phyloP scores from a whole-genome alignment of 2,329 filamentous ascomycete genomes.

The Chaetomium globosum region DNA sequence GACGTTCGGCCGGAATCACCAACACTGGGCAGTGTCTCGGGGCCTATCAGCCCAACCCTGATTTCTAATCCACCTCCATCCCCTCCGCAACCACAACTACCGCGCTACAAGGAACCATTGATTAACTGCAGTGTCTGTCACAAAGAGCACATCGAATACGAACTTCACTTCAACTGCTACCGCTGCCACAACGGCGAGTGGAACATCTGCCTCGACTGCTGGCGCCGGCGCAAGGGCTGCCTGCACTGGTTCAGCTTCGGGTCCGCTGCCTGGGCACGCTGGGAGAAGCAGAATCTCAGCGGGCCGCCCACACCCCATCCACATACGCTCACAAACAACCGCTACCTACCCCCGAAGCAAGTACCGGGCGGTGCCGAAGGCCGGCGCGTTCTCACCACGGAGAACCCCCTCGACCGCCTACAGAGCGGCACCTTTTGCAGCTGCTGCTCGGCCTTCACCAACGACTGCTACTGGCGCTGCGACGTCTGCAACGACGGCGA shows the following conservation, averaged over 20 bases:
- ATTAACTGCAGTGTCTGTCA: conserved; percentile 73
- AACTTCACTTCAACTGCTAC: conserved; percentile 80
- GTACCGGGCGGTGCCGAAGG: conserved; percentile 57
- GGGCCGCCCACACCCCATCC: conserved; percentile 50
- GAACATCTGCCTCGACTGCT: conserved; percentile 81
- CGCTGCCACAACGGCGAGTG: conserved; percentile 71
- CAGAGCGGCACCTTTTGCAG: conserved; percentile 85
- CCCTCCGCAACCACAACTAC: conserved; percentile 20
- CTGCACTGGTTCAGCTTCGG: conserved; percentile 88
- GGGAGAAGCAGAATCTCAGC: conserved; percentile 55
- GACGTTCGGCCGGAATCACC: conserved; percentile 23
- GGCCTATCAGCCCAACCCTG: conserved; percentile 23
- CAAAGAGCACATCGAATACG: conserved; percentile 75
- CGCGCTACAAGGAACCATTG: conserved; percentile 65
- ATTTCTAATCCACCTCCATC: conserved; percentile 23
- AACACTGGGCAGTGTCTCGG: conserved; percentile 22
- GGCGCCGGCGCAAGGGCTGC: conserved; percentile 75
- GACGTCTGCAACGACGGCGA: conserved; percentile 85
- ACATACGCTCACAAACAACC: conserved; percentile 61
- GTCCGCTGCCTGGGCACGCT: conserved; percentile 67
- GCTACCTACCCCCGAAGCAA: conserved; percentile 56
- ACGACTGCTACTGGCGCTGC: conserved; percentile 89
- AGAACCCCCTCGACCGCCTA: conserved; percentile 68
- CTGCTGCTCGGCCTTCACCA: conserved; percentile 70
- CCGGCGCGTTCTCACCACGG: conserved; percentile 61